A percentile compares a stretch with the other conserved stretches of the same genome.
Evolutionary conservation across 2,329 filamentous ascomycete species (phyloP).

Genomic region (Penicillium crustosum): DNA sequence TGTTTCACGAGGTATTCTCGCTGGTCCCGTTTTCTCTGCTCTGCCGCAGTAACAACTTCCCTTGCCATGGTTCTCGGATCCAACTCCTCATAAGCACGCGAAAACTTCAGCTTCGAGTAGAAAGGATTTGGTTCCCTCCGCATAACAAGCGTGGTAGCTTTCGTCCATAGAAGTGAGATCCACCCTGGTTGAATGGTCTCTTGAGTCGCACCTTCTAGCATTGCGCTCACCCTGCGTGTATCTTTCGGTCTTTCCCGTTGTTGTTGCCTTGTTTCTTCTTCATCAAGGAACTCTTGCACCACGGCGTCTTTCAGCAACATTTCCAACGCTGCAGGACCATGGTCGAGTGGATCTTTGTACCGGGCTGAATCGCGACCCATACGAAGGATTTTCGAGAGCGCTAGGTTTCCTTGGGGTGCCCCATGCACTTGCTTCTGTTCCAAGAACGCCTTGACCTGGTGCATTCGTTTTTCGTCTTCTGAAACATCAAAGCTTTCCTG

Average conservation of each 20-base stretch:
- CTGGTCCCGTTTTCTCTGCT: conserved; percentile 81
- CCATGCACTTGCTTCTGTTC: conserved; percentile 82
- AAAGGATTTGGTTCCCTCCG: conserved; percentile 88
- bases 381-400: conserved; percentile 60
- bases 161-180: conserved; percentile 62
- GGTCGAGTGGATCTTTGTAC: conserved; percentile 80
- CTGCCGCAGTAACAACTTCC: conserved; percentile 80
- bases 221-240: conserved; percentile 33
- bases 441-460: conserved; percentile 93
- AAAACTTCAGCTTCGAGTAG: conserved; percentile 76
- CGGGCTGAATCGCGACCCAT: conserved; percentile 61
- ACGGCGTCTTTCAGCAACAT: conserved; percentile 97
- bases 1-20: conserved; percentile 84
- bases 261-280: conserved; percentile 48
- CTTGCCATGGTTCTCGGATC: conserved; percentile 87
- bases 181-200: conserved; percentile 57
- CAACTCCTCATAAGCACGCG: conserved; percentile 70
- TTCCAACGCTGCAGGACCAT: conserved; percentile 86
- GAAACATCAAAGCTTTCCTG: conserved; percentile 99
- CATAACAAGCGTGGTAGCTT: conserved; percentile 56
- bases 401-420: conserved; percentile 66
- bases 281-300: conserved; percentile 90
- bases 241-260: conserved; percentile 19
- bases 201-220: conserved; percentile 32
- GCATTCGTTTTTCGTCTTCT: conserved; percentile 94